Conservation (phyloP, 345 rosid species). For the Trapa incisa region DNA sequence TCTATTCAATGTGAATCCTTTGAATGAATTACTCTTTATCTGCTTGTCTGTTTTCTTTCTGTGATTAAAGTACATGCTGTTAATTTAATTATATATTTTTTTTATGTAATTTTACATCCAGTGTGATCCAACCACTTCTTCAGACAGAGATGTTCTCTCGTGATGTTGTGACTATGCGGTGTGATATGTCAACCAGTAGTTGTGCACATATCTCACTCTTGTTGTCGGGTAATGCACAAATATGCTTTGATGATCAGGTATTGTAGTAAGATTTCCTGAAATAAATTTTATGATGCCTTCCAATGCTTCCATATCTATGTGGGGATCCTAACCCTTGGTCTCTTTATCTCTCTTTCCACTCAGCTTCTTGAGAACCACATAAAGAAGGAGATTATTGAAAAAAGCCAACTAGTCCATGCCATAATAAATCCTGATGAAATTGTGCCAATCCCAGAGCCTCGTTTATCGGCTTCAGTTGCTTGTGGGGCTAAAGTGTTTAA, state of each 20-base stretch:
- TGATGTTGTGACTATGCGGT: conserved; percentile 45
- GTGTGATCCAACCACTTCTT: conserved; percentile 40
- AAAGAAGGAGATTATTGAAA: conserved; percentile 31
- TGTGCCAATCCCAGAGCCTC: conserved; percentile 23
- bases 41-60: not conserved
- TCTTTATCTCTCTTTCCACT: not conserved
- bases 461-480: conserved; percentile 36
- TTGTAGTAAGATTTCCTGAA: not conserved
- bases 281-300: not conserved
- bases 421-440: conserved; percentile 14
- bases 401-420: conserved; percentile 23
- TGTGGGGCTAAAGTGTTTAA: conserved; percentile 43
- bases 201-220: conserved; percentile 35
- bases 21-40: not conserved
- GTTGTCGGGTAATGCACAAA: conserved; percentile 42
- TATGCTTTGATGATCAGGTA: conserved; percentile 44
- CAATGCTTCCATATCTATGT: not conserved
- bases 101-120: conserved; percentile 12
- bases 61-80: not conserved
- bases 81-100: not conserved
- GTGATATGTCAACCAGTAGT: conserved; percentile 35
- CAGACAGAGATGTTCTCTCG: conserved; percentile 41
- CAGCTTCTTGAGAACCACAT: conserved; percentile 42
- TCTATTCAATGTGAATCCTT: not conserved
- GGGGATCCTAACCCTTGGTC: not conserved